Evolutionary conservation across 306 rosid genomes (phyloP), one percentile per base, ranked within the genome.

Genomic region (Alnus glutinosa): DNA sequence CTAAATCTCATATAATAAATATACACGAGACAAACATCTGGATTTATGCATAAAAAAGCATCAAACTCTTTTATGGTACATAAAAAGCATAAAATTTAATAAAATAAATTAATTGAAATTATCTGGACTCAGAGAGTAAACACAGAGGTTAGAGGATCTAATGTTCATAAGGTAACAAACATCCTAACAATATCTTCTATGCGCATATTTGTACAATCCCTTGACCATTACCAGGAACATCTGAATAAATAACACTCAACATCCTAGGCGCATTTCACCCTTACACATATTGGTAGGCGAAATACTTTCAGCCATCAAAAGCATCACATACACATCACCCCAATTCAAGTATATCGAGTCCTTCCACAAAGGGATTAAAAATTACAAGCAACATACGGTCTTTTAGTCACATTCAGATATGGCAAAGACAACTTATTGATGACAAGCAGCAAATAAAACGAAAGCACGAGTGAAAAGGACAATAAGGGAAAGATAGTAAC

Each of bases 401-500:
- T 54, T 54, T 54, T 14, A 54, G 19, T 54, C 19, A 18, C 15
- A 18, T 54, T 54, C 58, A 66, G 70, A 70, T 34, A 58, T 63
- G 36, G 67, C 55, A 73, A 42, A 37, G 59, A 69, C 55, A 70
- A 82, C 55, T 55, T 75, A 32, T 66, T 62, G 64, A 59, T 15
- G 16, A 57, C 39, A 67, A 48, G 66, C 78, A 50, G 77, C 55
- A 62, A 8, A 42, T 55, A 59, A 34, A 57, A 59, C 28, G 18
- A 49, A 67, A 76, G 50, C 36, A 30, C 23, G 62, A 46, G 15
- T 34, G 51, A 75, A 74, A 73, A 55, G 47, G 15, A 39, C 57
- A 73, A 69, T 30, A 9, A 57, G 10, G 75, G 37, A 50, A 46
- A 81, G 77, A 55, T 50, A 77, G 19, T 75, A 84, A 92, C 97